These are phyloP conservation scores for Monilinia laxa DNA, from an alignment of 2,329 filamentous ascomycete species.

Conservation along the genomic window DNA sequence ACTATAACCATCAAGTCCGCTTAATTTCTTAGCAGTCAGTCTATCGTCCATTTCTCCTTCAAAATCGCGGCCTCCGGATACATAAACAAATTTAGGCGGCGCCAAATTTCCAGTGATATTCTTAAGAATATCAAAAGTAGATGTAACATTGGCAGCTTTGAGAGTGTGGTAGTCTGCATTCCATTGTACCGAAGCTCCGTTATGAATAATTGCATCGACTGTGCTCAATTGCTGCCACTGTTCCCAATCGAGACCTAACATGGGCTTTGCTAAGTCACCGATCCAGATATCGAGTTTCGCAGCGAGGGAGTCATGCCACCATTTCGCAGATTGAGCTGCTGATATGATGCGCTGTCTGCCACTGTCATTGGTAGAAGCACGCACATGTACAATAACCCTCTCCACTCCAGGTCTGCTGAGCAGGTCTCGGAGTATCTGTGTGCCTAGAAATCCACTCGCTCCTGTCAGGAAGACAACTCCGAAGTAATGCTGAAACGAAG, in stretches of 20 bases:
- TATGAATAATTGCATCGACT: slow-evolving; percentile 74
- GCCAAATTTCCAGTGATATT: not conserved
- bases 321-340: slow-evolving; percentile 17
- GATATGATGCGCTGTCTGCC: slow-evolving; percentile 3
- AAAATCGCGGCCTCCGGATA: slow-evolving; percentile 16
- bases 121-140: slow-evolving; percentile 38
- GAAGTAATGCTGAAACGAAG: slow-evolving; percentile 10
- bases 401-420: slow-evolving; percentile 1
- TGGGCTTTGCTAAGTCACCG: slow-evolving; percentile 69
- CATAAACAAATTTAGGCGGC: slow-evolving; percentile 16
- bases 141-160: slow-evolving; percentile 69
- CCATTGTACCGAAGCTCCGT: slow-evolving; percentile 79
- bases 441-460: slow-evolving; percentile 13
- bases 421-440: slow-evolving; percentile 12
- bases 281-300: slow-evolving; percentile 22
- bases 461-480: slow-evolving; percentile 14
- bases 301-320: slow-evolving; percentile 9
- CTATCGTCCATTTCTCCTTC: not conserved
- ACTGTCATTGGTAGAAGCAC: not conserved
- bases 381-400: slow-evolving; percentile 15
- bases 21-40: not conserved
- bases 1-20: slow-evolving; percentile 69
- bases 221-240: slow-evolving; percentile 61
- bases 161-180: slow-evolving; percentile 60
- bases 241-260: slow-evolving; percentile 70